Base-by-base conservation (phyloP, 108 stramenopile genomes). In the Aurantiochytrium sp. region DNA sequence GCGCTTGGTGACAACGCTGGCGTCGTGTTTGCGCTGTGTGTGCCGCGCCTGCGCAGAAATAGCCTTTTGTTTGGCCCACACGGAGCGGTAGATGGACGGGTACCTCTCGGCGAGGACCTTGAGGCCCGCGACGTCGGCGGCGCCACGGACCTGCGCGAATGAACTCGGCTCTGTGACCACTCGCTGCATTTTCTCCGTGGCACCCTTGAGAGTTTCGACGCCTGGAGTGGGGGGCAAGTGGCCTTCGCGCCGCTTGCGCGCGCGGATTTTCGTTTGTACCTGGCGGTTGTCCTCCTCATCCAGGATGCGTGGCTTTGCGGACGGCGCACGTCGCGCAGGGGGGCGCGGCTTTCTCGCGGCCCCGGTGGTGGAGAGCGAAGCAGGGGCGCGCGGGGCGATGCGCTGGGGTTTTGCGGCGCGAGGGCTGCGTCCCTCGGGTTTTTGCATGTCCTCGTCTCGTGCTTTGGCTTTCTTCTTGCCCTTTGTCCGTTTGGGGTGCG, bases 81-180 rank as follows among this genome's bases (percentile, higher is more conserved):
- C 73, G 30, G 73, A 48, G 12, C 73, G 73, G 24, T 81, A 81
- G 45, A 81, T 81, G n/a, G 73, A 81, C 6, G 73, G 73, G 45
- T 81, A 81, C 10, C 45, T 6, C 73, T 81, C 3, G 42, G 73
- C 73, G 8, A 81, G 39, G n/a, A 81, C 4, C 45, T 48, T 41
- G 24, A 81, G 73, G 3, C 73, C 45, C 39, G 21, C 42, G 12
- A 81, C 39, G 45, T 81, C 73, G 6, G 45, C 45, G 21, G 50
- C 73, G 6, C 45, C 27, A 12, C 45, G 39, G 15, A 81, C 73
- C 39, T 41, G 42, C 6, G 2, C 45, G 24, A 81, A 81, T 30
- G 73, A 81, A 6, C 30, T 24, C 0, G 45, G 73, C 15, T 81
- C 73, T 41, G 3, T 48, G 2, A 48, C 39, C 10, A 24, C 45